These are phyloP conservation scores for Baorangia bicolor DNA, from an alignment of 768 basidiomycete genomes.

Conservation along the genomic window DNA sequence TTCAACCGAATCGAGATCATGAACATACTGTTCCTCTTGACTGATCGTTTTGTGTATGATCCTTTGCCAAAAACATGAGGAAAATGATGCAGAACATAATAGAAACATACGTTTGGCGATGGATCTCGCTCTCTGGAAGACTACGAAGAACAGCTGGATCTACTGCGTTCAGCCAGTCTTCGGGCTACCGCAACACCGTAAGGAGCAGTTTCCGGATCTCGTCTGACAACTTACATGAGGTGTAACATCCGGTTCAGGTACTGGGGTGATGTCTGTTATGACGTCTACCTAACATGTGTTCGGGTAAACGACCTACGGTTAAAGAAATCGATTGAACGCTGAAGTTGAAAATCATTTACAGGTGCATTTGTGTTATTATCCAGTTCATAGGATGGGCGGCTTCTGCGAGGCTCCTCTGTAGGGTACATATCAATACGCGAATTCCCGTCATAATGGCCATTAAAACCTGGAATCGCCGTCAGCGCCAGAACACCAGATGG, in stretches of 20 bases:
- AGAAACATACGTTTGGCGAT: conserved; percentile 63
- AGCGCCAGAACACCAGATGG: conserved; percentile 31
- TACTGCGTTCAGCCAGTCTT: conserved; percentile 54
- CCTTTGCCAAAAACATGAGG: conserved; percentile 26
- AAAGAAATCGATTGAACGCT: conserved; percentile 19
- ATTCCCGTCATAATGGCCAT: conserved; percentile 22
- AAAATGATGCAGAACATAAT: background rate
- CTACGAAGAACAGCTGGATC: conserved; percentile 46
- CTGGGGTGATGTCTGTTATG: conserved; percentile 22
- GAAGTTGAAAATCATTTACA: conserved; percentile 19
- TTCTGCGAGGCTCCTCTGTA: conserved; percentile 15
- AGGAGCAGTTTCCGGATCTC: conserved; percentile 12
- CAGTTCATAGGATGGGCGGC: conserved; percentile 16
- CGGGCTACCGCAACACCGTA: conserved; percentile 25
- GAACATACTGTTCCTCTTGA: conserved; percentile 86
- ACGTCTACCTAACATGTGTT: conserved; percentile 17
- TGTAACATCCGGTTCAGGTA: conserved; percentile 27
- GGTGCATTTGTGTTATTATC: conserved; percentile 11
- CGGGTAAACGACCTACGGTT: conserved; percentile 21
- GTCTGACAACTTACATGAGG: conserved; percentile 35
- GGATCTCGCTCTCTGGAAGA: conserved; percentile 77
- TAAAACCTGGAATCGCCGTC: conserved; percentile 27
- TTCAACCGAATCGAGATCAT: conserved; percentile 84
- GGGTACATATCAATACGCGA: conserved; percentile 25
- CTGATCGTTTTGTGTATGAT: conserved; percentile 86